These are phyloP conservation scores for Entophlyctis luteolus DNA, from an alignment of 192 early-diverging fungal species.

Conservation along the genomic window DNA sequence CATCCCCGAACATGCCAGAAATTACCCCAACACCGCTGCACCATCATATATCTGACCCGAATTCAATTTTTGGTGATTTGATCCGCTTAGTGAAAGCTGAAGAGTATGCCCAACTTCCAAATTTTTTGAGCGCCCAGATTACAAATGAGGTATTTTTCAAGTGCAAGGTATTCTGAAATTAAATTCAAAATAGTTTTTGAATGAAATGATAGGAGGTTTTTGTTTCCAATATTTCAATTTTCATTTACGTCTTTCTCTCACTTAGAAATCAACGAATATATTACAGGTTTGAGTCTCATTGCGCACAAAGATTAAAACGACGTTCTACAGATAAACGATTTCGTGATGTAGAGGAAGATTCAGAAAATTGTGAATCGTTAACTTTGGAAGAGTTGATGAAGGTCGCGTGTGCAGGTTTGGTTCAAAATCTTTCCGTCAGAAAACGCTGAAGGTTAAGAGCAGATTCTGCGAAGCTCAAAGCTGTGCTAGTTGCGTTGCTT, in stretches of 20 bases:
- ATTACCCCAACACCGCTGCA: conserved; percentile 15
- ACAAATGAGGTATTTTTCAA: neutral
- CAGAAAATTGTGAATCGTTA: neutral
- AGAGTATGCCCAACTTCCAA: neutral
- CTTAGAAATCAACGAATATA: conserved; percentile 19
- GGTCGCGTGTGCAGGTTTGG: no score
- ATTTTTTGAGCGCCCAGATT: conserved; percentile 2
- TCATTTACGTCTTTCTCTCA: neutral
- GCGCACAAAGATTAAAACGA: neutral
- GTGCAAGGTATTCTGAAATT: neutral
- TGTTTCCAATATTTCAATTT: neutral
- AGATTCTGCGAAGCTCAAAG: neutral
- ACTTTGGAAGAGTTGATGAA: neutral
- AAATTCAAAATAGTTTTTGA: neutral
- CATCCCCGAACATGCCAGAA: conserved; percentile 9
- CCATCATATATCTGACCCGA: conserved; percentile 4
- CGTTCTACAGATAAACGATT: conserved; percentile 12
- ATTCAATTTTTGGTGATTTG: conserved; percentile 23
- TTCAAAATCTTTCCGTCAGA: no score
- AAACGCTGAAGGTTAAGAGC: no score
- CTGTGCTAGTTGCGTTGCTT: neutral
- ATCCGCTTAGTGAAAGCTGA: neutral
- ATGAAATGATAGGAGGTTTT: neutral
- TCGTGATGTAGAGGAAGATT: conserved; percentile 11
- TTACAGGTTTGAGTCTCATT: neutral